Percentiles rank a stretch among this genome's conserved stretches.
Evolutionary conservation across 345 rosid genomes (phyloP).

Genomic region (Boechera divaricarpa): DNA sequence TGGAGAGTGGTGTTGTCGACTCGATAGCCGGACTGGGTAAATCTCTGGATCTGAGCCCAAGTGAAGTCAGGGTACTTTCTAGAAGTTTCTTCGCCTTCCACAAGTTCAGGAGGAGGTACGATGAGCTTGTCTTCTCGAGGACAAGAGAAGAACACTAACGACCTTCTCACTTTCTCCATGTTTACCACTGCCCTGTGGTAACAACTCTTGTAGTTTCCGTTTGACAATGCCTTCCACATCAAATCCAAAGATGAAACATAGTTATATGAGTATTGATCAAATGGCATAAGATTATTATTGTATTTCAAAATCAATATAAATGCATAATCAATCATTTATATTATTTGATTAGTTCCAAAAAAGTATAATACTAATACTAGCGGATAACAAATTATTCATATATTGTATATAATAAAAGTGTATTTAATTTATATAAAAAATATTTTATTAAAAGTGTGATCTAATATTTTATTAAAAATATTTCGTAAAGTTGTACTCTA

Average conservation of each 20-base stretch:
- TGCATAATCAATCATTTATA: not conserved
- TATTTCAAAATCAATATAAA: not conserved
- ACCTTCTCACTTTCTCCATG: conserved; percentile 48
- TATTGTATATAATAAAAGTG: not conserved
- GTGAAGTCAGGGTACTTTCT: conserved; percentile 56
- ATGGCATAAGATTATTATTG: not conserved
- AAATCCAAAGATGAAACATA: not conserved
- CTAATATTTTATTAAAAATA: too few species aligned
- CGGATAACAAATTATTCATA: not conserved
- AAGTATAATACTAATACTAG: not conserved
- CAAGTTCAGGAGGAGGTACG: conserved; percentile 47
- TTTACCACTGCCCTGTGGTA: conserved; percentile 59
- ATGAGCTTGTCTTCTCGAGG: conserved; percentile 55
- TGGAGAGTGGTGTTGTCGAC: conserved; percentile 46
- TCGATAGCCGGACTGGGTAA: conserved; percentile 52
- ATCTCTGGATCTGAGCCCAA: conserved; percentile 49
- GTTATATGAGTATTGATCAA: not conserved
- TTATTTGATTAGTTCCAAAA: not conserved
- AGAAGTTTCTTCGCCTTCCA: conserved; percentile 16
- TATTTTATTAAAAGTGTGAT: too few species aligned
- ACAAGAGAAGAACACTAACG: conserved; percentile 54
- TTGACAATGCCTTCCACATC: conserved; percentile 55
- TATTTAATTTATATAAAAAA: not conserved
- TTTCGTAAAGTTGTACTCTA: not conserved
- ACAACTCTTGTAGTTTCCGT: conserved; percentile 56